Evolutionary conservation across 495 filamentous ascomycete species (phyloP).

Genomic region (Diplogelasinospora grovesii): DNA sequence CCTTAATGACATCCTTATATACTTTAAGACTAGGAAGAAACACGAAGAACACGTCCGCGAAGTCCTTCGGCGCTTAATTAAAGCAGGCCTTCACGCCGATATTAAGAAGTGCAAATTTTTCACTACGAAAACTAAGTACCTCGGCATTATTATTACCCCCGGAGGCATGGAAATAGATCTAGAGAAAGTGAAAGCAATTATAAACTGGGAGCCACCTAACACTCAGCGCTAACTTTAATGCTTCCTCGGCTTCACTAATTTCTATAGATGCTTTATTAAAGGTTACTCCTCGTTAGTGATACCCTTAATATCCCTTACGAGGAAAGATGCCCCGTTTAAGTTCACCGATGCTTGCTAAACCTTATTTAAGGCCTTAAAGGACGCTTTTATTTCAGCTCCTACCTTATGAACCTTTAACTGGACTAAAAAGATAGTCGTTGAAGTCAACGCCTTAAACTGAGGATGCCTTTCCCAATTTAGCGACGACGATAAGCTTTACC

Average conservation of each 20-base stretch:
- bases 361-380: too few species aligned
- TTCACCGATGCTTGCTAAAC: too few species aligned
- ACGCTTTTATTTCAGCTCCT: too few species aligned
- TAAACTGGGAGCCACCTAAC: neutral
- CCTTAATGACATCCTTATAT: conserved; percentile 1
- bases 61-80: neutral
- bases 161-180: neutral
- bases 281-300: too few species aligned
- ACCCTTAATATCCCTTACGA: too few species aligned
- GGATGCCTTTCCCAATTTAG: too few species aligned
- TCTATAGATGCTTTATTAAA: too few species aligned
- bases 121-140: neutral
- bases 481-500: too few species aligned
- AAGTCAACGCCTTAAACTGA: too few species aligned
- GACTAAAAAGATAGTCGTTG: too few species aligned
- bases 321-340: too few species aligned
- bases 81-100: neutral
- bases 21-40: neutral
- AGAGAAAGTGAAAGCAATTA: neutral
- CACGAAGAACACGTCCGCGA: neutral
- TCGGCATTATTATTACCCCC: neutral
- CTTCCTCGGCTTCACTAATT: conserved; percentile 1
- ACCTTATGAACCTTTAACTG: too few species aligned
- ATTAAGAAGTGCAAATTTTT: neutral
- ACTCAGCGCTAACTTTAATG: neutral